Evolutionary conservation across 352 stramenopile species (phyloP), one percentile per base, ranked within the genome.

Genomic region (Pythium monospermum): DNA sequence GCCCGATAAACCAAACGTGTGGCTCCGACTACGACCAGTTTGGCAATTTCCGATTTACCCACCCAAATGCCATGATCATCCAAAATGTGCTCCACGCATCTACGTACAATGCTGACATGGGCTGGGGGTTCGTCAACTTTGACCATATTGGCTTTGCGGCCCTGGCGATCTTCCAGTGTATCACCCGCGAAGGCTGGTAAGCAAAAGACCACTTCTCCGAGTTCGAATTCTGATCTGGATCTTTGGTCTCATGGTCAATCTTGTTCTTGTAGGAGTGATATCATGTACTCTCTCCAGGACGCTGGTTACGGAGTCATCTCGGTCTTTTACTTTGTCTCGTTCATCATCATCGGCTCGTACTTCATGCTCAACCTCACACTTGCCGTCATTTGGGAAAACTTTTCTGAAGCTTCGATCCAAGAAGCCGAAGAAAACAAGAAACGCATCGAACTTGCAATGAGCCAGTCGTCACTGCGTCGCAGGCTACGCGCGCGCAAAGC

Each of bases 181-280:
- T 98, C 25, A 97, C 91, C 13, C 67, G 90, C 16, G 87, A 97
- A 66, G 93, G 93, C 5, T 98, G 92, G 93, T 88, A 73, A 21
- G 73, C 50, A 30, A 16, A 19, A 36, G 11, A 40, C 31, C 33
- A 43, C 4, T 19, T 19, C 2, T 1, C 26, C 8, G 96, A n/a
- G n/a, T n/a, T n/a, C n/a, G n/a, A n/a, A n/a, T n/a, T n/a, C n/a
- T n/a, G n/a, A n/a, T n/a, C n/a, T n/a, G n/a, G n/a, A n/a, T n/a
- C n/a, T n/a, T n/a, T 35, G 30, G 30, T 35, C 30, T 35, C 30
- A 35, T 28, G 6, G n/a, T 49, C 23, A 35, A 38, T 22, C 13
- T 16, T 25, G 7, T 16, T 50, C 11, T 13, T 38, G 21, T 18
- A 42, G 63, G 96, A 0, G 39, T 54, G 68, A 75, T 45, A 68